Percentiles rank a stretch among this genome's conserved stretches.
These are phyloP conservation scores for Physcomitrellopsis africana DNA, from an alignment of 225 moss, liverwort and hornwort genomes.

Conservation along the genomic window DNA sequence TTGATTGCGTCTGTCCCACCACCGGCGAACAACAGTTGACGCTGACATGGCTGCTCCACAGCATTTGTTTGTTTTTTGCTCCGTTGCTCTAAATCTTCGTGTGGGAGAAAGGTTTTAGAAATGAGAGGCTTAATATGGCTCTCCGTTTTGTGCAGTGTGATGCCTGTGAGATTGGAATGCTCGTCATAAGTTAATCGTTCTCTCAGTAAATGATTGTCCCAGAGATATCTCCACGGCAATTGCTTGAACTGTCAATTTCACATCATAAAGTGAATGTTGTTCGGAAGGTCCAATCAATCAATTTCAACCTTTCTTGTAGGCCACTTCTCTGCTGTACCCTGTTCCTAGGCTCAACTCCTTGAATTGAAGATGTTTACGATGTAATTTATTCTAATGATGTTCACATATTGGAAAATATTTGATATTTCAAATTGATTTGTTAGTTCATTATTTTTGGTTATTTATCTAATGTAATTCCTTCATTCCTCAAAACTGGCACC, in stretches of 20 bases:
- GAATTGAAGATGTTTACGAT: too few relatives aligned
- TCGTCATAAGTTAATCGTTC: not conserved
- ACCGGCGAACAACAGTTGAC: not conserved
- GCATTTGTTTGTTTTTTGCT: not conserved
- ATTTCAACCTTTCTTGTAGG: not conserved
- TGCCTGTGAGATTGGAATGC: not conserved
- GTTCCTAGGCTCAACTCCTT: too few relatives aligned
- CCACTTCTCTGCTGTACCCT: not conserved
- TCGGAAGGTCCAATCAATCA: not conserved
- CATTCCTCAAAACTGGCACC: too few relatives aligned
- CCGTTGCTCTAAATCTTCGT: not conserved
- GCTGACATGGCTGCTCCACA: not conserved
- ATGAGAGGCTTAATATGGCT: conserved; percentile 14
- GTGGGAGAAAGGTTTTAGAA: not conserved
- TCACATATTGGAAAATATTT: too few relatives aligned
- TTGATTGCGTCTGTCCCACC: not conserved
- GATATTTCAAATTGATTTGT: too few relatives aligned
- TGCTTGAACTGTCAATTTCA: not conserved
- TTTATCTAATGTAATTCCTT: too few relatives aligned
- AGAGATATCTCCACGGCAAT: conserved; percentile 4
- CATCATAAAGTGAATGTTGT: conserved; percentile 24
- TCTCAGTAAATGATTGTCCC: conserved; percentile 8
- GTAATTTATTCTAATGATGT: too few relatives aligned
- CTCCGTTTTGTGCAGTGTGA: not conserved
- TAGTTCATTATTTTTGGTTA: too few relatives aligned